Evolutionary conservation across 148 eudicot species (phyloP).

Genomic region (Arbutus unedo): DNA sequence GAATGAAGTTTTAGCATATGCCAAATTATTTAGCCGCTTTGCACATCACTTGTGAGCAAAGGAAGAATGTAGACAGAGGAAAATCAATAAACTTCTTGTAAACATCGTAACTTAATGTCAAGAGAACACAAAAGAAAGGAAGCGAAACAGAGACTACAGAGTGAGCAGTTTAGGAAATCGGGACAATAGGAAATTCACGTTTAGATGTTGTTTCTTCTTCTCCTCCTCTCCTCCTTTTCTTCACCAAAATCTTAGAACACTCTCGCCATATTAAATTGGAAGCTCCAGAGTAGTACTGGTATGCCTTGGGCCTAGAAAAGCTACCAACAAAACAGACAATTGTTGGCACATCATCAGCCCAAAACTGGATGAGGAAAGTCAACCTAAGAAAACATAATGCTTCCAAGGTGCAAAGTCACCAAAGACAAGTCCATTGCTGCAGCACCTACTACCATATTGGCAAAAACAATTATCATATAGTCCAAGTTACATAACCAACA

Average conservation of each 20-base stretch:
- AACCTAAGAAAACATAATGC: neutral
- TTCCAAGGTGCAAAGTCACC: conserved; percentile 11
- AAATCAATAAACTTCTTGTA: neutral
- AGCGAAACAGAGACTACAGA: neutral
- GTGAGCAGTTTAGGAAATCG: neutral
- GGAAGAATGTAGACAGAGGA: neutral
- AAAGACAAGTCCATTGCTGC: neutral
- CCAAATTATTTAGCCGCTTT: neutral
- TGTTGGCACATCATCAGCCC: neutral
- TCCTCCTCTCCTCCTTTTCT: neutral
- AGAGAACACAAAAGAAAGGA: conserved; percentile 2
- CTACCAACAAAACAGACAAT: neutral
- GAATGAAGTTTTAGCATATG: neutral
- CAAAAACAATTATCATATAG: neutral
- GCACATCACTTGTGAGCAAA: neutral
- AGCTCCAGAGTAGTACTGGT: neutral
- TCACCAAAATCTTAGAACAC: neutral
- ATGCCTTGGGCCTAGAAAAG: conserved; percentile 5
- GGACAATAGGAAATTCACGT: neutral
- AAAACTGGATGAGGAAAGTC: conserved; percentile 10
- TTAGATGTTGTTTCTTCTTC: neutral
- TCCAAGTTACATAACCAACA: conserved; percentile 2
- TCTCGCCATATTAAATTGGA: neutral
- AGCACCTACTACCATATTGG: neutral
- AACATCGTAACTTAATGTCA: neutral